Evolutionary conservation across 768 basidiomycete species (phyloP).

Genomic region (Russula foetens): DNA sequence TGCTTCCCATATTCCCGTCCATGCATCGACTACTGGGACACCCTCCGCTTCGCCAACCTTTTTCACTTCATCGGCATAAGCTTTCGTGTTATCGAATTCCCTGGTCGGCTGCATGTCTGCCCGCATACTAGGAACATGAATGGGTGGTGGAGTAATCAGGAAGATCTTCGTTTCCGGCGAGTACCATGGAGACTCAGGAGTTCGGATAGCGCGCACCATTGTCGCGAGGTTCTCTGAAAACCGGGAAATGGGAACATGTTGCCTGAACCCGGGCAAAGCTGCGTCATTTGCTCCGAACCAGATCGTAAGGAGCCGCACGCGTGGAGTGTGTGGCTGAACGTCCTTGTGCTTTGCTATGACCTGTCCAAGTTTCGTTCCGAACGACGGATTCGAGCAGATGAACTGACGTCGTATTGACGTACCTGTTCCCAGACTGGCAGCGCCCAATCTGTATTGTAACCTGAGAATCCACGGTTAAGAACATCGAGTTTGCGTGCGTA

Average conservation of each 20-base stretch:
- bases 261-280: slow-evolving; percentile 49
- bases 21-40: slow-evolving; percentile 66
- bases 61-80: slow-evolving; percentile 64
- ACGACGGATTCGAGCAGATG: background rate
- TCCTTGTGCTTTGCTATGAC: slow-evolving; percentile 47
- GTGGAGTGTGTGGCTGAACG: slow-evolving; percentile 42
- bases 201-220: slow-evolving; percentile 55
- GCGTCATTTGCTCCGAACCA: slow-evolving; percentile 95
- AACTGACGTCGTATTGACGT: slow-evolving; percentile 11
- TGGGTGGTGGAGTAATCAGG: slow-evolving; percentile 79
- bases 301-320: slow-evolving; percentile 65
- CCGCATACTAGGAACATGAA: slow-evolving; percentile 53
- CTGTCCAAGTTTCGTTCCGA: slow-evolving; percentile 27
- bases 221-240: slow-evolving; percentile 57
- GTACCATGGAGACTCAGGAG: slow-evolving; percentile 53
- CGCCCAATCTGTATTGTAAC: slow-evolving; percentile 86
- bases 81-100: slow-evolving; percentile 48
- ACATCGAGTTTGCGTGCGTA: slow-evolving; percentile 82
- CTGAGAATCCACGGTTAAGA: slow-evolving; percentile 74
- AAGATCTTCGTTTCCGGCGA: slow-evolving; percentile 69
- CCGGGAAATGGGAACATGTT: slow-evolving; percentile 65
- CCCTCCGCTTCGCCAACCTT: slow-evolving; percentile 46
- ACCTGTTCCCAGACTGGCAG: slow-evolving; percentile 75
- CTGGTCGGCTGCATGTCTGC: slow-evolving; percentile 52
- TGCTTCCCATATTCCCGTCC: slow-evolving; percentile 64